Evolutionary conservation across 768 basidiomycete genomes (phyloP), one percentile per base, ranked within the genome.

Genomic region (Polyporus arcularius): DNA sequence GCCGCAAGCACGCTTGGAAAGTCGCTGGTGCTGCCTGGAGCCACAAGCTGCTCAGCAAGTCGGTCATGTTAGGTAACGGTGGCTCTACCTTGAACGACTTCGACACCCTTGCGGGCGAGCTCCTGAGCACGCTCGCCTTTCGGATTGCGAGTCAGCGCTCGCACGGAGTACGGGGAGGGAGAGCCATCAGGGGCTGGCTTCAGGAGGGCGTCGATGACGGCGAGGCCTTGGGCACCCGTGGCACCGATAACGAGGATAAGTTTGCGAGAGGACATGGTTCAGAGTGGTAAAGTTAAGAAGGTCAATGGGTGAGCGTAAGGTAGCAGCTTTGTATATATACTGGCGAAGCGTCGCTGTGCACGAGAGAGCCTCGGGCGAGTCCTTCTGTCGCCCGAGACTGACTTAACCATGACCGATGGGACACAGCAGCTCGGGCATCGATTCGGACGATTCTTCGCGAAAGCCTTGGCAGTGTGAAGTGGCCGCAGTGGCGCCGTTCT

Each of bases 231-330:
- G 1, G 78, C 78, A 51, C 79, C 79, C 35, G 79, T 80, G 4
- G 75, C 79, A 21, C 79, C 79, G 28, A 80, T 75, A 45, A 80
- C 77, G 46, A 79, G 72, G 57, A 80, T 77, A 53, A 76, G 64
- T 67, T 76, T 79, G 35, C 11, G 35, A 28, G 45, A 47, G 10
- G 53, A 21, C 16, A 51, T 32, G 45, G 6, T n/a, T 6, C 45
- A 46, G 16, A 8, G 16, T 9, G 7, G 4, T 7, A 46, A 3
- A 46, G 45, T 46, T 4, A 15, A 46, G 16, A 14, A 46, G 45
- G 7, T n/a, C 8, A 15, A 26, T n/a, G 21, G 21, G 21, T 26
- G 21, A 26, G 21, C 21, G 21, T 46, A 14, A 4, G 45, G 45
- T 35, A 35, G 1, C 35, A 35, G 7, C 35, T 1, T 35, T 11